Conservation (phyloP, 2,329 filamentous ascomycete species). For the Arthroderma uncinatum region DNA sequence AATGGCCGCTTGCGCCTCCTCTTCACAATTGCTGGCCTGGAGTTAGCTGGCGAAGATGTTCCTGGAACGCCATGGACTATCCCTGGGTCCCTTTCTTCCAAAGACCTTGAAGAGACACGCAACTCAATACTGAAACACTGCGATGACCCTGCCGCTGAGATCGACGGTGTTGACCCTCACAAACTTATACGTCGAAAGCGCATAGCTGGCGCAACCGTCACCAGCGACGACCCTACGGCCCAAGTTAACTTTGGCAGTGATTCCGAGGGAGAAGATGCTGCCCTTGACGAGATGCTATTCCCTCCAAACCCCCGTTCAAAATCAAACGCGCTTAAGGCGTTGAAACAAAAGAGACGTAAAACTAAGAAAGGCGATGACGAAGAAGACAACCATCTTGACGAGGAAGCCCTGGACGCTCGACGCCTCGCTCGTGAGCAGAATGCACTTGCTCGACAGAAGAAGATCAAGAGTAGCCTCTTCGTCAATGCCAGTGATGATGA, state of each 20-base stretch:
- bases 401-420: slow-evolving; percentile 49
- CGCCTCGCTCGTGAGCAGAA: slow-evolving; percentile 52
- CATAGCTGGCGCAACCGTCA: slow-evolving; percentile 29
- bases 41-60: slow-evolving; percentile 59
- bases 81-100: slow-evolving; percentile 52
- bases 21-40: slow-evolving; percentile 63
- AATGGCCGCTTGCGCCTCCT: slow-evolving; percentile 79
- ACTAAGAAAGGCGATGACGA: slow-evolving; percentile 37
- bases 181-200: slow-evolving; percentile 65
- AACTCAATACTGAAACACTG: slow-evolving; percentile 66
- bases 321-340: slow-evolving; percentile 43
- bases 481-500: slow-evolving; percentile 83
- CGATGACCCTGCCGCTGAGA: slow-evolving; percentile 64
- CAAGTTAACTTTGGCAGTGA: slow-evolving; percentile 60
- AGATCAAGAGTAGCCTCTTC: slow-evolving; percentile 74
- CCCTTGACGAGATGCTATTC: slow-evolving; percentile 54
- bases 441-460: slow-evolving; percentile 63
- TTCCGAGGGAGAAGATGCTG: slow-evolving; percentile 49
- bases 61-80: slow-evolving; percentile 69
- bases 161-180: slow-evolving; percentile 62
- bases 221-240: slow-evolving; percentile 25
- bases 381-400: slow-evolving; percentile 48
- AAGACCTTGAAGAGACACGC: slow-evolving; percentile 56
- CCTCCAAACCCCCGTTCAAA: slow-evolving; percentile 42
- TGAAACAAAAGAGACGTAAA: slow-evolving; percentile 52